These are phyloP conservation scores for Diaporthe sp. DNA, from an alignment of 2,329 filamentous ascomycete genomes.

Conservation along the genomic window DNA sequence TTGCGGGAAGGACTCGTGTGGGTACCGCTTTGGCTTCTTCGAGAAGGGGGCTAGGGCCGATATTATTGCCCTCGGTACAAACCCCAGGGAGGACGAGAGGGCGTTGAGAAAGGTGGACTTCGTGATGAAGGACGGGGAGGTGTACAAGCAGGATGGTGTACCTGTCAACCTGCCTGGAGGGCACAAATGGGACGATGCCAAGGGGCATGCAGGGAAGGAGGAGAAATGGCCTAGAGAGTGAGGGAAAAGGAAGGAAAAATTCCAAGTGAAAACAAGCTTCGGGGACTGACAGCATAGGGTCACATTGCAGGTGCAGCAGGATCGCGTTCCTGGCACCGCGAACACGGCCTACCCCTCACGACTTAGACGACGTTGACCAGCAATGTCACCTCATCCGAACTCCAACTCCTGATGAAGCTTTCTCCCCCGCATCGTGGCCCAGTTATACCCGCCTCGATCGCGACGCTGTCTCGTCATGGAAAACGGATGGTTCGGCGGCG, in stretches of 20 bases:
- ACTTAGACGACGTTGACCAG: background rate
- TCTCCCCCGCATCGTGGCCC: constrained; percentile 7
- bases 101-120: constrained; percentile 63
- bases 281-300: constrained; percentile 5
- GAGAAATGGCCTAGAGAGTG: background rate
- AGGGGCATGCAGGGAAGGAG: constrained; percentile 35
- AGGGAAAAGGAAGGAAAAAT: background rate
- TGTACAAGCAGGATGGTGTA: constrained; percentile 58
- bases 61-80: constrained; percentile 61
- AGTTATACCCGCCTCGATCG: background rate
- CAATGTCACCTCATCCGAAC: background rate
- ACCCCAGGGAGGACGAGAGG: constrained; percentile 54
- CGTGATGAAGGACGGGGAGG: constrained; percentile 68
- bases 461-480: background rate
- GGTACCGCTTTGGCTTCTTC: constrained; percentile 64
- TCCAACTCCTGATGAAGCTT: background rate
- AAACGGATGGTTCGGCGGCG: background rate
- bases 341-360: constrained; percentile 19
- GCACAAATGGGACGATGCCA: constrained; percentile 27
- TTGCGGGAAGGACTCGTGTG: constrained; percentile 65
- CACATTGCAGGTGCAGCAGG: constrained; percentile 5
- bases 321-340: constrained; percentile 11
- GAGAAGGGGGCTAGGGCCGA: constrained; percentile 63
- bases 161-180: constrained; percentile 42
- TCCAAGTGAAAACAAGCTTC: constrained; percentile 15